These are phyloP conservation scores for Apiospora phragmitis DNA, from an alignment of 2,329 filamentous ascomycete genomes.

Conservation along the genomic window DNA sequence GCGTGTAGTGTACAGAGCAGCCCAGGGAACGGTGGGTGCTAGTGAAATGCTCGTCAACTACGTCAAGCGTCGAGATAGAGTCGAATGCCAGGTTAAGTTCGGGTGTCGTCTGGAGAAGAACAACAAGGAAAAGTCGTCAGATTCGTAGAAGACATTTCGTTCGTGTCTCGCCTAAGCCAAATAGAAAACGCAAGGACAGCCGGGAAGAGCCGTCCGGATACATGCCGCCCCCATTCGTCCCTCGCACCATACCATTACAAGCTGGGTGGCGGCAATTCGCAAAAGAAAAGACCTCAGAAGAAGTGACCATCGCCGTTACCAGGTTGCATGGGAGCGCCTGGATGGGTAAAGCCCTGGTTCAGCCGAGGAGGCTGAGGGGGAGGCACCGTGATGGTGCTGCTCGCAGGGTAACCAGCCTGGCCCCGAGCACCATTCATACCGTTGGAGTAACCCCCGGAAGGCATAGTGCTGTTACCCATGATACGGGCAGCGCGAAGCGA, in stretches of 20 bases:
- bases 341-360: conserved; percentile 29
- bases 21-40: conserved; percentile 24
- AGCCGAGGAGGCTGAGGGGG: conserved; percentile 32
- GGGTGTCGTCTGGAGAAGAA: conserved; percentile 10
- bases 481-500: conserved; percentile 40
- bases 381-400: conserved; percentile 32
- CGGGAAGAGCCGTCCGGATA: conserved; percentile 12
- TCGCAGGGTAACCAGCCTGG: conserved; percentile 36
- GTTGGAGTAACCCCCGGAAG: conserved; percentile 9
- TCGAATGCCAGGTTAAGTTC: conserved; percentile 20
- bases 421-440: conserved; percentile 32
- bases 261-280: conserved; percentile 15
- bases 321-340: conserved; percentile 23
- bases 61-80: conserved; percentile 18
- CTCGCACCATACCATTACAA: conserved; percentile 34
- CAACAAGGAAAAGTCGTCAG: conserved; percentile 28
- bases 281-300: conserved; percentile 27
- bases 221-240: conserved; percentile 25
- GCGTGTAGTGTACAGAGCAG: conserved; percentile 33
- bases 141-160: conserved; percentile 32
- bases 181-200: conserved; percentile 19
- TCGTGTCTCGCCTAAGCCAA: conserved; percentile 30
- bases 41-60: conserved; percentile 23
- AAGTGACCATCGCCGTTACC: conserved; percentile 26
- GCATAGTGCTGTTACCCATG: conserved; percentile 21